A percentile compares a stretch with the other conserved stretches of the same genome.
These are phyloP conservation scores for Forsythia viridissima DNA, from an alignment of 257 asterid genomes.

Conservation along the genomic window DNA sequence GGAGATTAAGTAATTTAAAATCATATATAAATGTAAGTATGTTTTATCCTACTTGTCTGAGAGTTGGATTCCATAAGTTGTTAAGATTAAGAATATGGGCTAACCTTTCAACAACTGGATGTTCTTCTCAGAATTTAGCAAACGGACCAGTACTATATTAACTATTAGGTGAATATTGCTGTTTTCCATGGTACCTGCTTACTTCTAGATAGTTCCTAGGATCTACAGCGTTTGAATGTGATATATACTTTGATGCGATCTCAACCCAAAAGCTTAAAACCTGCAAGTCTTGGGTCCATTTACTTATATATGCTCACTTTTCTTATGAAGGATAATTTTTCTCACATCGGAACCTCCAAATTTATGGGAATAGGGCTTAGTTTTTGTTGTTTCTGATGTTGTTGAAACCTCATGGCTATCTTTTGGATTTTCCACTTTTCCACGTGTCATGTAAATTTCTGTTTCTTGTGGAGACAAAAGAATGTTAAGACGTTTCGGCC, in stretches of 20 bases:
- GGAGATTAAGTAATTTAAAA: conserved; percentile 10
- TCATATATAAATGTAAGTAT: conserved; percentile 1
- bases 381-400: background rate
- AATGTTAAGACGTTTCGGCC: background rate
- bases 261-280: background rate
- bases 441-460: conserved; percentile 8
- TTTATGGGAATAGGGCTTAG: background rate
- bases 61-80: background rate
- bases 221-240: background rate
- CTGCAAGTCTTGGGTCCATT: background rate
- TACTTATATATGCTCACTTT: background rate
- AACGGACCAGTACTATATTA: background rate
- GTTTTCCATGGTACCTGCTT: background rate
- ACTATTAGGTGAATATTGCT: background rate
- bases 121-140: background rate
- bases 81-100: background rate
- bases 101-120: background rate
- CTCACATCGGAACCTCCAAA: background rate
- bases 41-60: conserved; percentile 8
- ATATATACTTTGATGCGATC: background rate
- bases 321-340: background rate
- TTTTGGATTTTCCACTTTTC: background rate
- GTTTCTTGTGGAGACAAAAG: background rate
- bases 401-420: background rate
- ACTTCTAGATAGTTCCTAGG: background rate